Evolutionary conservation across 495 filamentous ascomycete species (phyloP).

Genomic region (Podospora pseudocomata): DNA sequence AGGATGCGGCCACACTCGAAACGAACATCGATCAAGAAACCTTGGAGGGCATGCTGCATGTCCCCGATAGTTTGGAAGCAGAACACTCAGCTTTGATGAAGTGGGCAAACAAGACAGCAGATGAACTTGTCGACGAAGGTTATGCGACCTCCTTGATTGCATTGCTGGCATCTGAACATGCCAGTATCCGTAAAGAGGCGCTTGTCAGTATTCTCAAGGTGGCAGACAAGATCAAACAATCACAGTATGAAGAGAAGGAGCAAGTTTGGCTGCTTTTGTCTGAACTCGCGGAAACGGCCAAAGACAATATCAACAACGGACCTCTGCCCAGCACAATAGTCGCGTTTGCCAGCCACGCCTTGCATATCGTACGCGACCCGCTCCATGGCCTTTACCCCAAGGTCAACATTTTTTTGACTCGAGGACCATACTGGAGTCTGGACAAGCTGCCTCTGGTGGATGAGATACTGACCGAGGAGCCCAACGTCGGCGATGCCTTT

Average conservation of each 20-base stretch:
- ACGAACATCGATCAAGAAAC: constrained; percentile 15
- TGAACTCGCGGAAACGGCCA: constrained; percentile 71
- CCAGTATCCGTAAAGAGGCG: constrained; percentile 74
- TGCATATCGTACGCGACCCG: constrained; percentile 68
- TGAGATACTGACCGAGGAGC: constrained; percentile 64
- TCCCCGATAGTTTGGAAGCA: constrained; percentile 38
- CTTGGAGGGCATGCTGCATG: constrained; percentile 35
- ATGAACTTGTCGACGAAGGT: constrained; percentile 70
- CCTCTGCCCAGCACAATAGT: constrained; percentile 70
- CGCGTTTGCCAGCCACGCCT: constrained; percentile 66
- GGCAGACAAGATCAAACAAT: constrained; percentile 62
- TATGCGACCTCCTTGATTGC: constrained; percentile 62
- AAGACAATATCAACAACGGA: constrained; percentile 46
- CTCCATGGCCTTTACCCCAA: constrained; percentile 82
- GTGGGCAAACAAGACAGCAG: constrained; percentile 72
- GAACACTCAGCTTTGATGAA: constrained; percentile 57
- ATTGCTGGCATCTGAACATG: constrained; percentile 69
- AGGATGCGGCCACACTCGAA: not conserved
- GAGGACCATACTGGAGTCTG: constrained; percentile 67
- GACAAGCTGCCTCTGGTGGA: constrained; percentile 74
- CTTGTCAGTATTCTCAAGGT: constrained; percentile 61
- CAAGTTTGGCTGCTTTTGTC: constrained; percentile 71
- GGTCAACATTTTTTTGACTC: constrained; percentile 77
- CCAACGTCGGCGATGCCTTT: constrained; percentile 68
- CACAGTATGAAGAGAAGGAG: constrained; percentile 69